Evolutionary conservation across 2,329 filamentous ascomycete genomes (phyloP), one percentile per base, ranked within the genome.

Genomic region (Ophiocordyceps polyrhachis-furcata): DNA sequence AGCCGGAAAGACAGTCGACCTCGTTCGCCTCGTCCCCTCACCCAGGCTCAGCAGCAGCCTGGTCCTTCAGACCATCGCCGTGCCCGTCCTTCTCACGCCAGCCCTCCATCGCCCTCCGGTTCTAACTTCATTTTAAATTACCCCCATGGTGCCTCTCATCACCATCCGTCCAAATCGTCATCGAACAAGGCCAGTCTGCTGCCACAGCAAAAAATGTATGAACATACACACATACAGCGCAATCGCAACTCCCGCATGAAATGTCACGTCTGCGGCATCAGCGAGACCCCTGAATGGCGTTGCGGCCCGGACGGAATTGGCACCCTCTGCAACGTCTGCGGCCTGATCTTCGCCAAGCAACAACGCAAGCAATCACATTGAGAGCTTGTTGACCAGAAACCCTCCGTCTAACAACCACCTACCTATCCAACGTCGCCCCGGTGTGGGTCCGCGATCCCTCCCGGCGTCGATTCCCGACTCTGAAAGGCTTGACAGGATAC

Each of bases 281-380:
- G 78, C 40, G 79, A 83, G 58, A 84, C 80, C n/a, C 80, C 80
- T 19, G 79, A 84, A 65, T 84, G 80, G 80, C 72, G 80, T 48
- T 69, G 78, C 53, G 80, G 80, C 29, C 80, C 80, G n/a, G 79
- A 83, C 55, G 80, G 80, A 41, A 79, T 79, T 40, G 69, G 79
- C 49, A 83, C 80, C 7, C 62, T 84, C 37, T 84, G 80, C 62
- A 84, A 84, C 62, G 79, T 81, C 9, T 84, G 80, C 54, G 80
- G 80, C 38, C 62, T 84, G 50, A 78, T 57, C 15, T 57, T 55
- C 45, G 55, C 55, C 15, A 57, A 57, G 44, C 49, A 47, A 32
- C 43, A 47, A 35, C 19, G 35, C 15, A 43, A 41, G 17, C 21
- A 35, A 19, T 44, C 43, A 4, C 20, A 20, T 15, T 23, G 40